Evolutionary conservation across 208 protist genomes (phyloP).

Genomic region (Acanthamoeba castellanii): DNA sequence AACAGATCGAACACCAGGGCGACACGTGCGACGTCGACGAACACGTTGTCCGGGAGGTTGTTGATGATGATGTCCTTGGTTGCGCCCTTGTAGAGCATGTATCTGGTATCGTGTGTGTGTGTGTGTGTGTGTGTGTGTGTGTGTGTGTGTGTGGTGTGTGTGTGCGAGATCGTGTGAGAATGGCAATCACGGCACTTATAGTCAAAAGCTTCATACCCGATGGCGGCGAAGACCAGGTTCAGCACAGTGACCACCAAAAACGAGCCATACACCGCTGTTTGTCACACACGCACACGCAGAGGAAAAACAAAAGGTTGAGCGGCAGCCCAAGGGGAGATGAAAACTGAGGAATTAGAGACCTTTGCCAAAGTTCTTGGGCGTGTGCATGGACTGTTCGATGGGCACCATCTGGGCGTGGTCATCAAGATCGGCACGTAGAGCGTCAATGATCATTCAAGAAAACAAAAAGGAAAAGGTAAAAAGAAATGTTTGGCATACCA

Average conservation of each 20-base stretch:
- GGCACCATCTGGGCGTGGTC: conserved; percentile 18
- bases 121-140: no score
- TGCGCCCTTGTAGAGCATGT: conserved; percentile 44
- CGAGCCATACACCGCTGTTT: neutral
- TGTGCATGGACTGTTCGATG: conserved; percentile 50
- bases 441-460: no score
- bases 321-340: neutral
- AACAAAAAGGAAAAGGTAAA: neutral
- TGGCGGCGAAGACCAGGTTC: conserved; percentile 57
- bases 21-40: conserved; percentile 7
- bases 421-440: neutral
- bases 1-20: conserved; percentile 49
- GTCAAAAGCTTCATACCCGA: neutral
- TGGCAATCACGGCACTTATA: no score
- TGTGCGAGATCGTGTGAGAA: neutral
- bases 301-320: neutral
- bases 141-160: neutral
- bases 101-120: neutral
- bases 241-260: conserved; percentile 37
- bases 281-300: neutral
- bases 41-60: conserved; percentile 41
- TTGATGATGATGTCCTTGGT: conserved; percentile 60
- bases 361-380: neutral
- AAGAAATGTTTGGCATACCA: conserved; percentile 9
- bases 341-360: neutral